These are phyloP conservation scores for Solanum tacnaense DNA, from an alignment of 257 asterid genomes.

Conservation along the genomic window DNA sequence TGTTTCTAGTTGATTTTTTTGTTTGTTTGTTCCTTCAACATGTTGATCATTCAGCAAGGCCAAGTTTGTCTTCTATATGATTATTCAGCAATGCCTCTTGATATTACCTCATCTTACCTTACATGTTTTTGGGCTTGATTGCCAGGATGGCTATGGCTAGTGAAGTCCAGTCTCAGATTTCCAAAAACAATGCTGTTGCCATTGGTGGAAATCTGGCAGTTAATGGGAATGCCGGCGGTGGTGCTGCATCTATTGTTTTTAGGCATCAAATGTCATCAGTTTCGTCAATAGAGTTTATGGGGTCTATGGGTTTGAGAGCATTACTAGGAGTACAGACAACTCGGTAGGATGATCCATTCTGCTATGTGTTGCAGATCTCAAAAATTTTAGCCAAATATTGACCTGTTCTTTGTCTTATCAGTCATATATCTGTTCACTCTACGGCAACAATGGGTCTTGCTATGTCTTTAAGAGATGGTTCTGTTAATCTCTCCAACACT, in stretches of 20 bases:
- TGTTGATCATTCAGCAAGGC: background rate
- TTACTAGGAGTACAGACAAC: slow-evolving; percentile 67
- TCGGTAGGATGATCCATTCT: slow-evolving; percentile 36
- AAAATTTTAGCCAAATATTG: background rate
- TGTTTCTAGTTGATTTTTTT: background rate
- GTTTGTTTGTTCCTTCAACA: background rate
- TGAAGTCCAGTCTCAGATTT: slow-evolving; percentile 72
- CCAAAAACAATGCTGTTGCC: slow-evolving; percentile 51
- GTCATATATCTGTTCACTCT: slow-evolving; percentile 76
- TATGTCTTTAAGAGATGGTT: slow-evolving; percentile 81
- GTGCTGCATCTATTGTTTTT: slow-evolving; percentile 64
- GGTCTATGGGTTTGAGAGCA: slow-evolving; percentile 77
- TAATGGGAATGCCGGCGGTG: slow-evolving; percentile 59
- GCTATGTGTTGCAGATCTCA: background rate
- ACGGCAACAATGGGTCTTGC: slow-evolving; percentile 75
- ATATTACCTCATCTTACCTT: slow-evolving; percentile 2
- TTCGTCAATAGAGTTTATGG: slow-evolving; percentile 67
- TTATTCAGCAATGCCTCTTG: background rate
- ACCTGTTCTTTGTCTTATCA: slow-evolving; percentile 19
- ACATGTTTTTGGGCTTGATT: slow-evolving; percentile 14
- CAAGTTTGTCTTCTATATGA: background rate
- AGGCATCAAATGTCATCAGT: slow-evolving; percentile 70
- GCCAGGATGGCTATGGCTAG: slow-evolving; percentile 92
- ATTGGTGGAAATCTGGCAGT: slow-evolving; percentile 84
- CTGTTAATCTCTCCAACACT: slow-evolving; percentile 72